phyloP scores from a whole-genome alignment of 805 yeast species.

The Saccharomycopsis microspora region DNA sequence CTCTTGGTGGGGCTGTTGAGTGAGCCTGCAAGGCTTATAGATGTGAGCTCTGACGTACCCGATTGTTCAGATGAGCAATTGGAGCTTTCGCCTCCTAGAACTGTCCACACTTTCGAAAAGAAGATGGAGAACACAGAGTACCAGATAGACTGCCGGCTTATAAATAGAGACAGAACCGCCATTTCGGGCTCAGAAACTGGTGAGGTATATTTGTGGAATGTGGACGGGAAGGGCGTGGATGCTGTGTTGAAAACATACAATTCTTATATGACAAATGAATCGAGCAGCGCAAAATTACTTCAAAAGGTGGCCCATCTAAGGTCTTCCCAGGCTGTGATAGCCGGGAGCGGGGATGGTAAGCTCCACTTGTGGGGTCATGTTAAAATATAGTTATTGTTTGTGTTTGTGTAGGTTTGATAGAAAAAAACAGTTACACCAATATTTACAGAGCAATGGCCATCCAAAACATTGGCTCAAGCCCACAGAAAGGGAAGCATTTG shows the following conservation, averaged over 20 bases:
- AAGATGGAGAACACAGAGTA: conserved; percentile 6
- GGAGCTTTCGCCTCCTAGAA: not conserved
- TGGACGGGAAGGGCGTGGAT: not conserved
- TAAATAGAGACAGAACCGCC: not conserved
- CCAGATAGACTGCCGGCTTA: conserved; percentile 1
- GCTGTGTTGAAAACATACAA: conserved; percentile 11
- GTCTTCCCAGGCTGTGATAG: not conserved
- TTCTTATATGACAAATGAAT: conserved; percentile 10
- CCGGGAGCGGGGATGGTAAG: conserved; percentile 12
- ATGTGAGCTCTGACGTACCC: conserved; percentile 2
- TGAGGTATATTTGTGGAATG: conserved; percentile 12
- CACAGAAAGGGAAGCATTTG: too few relatives aligned
- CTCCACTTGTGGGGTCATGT: conserved; percentile 12
- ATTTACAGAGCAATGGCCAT: too few relatives aligned
- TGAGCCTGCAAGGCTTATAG: not conserved
- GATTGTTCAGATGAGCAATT: not conserved
- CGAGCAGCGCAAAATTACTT: conserved; percentile 4
- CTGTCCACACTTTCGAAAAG: not conserved
- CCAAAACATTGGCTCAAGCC: too few relatives aligned
- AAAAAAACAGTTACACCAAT: too few relatives aligned
- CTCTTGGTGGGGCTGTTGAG: conserved; percentile 5
- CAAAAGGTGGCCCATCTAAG: not conserved
- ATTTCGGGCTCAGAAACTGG: conserved; percentile 15
- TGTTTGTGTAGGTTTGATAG: too few relatives aligned
- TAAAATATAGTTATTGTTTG: too few relatives aligned